Base-by-base conservation (phyloP, 768 basidiomycete genomes). In the Termitomyces eurrhizus region DNA sequence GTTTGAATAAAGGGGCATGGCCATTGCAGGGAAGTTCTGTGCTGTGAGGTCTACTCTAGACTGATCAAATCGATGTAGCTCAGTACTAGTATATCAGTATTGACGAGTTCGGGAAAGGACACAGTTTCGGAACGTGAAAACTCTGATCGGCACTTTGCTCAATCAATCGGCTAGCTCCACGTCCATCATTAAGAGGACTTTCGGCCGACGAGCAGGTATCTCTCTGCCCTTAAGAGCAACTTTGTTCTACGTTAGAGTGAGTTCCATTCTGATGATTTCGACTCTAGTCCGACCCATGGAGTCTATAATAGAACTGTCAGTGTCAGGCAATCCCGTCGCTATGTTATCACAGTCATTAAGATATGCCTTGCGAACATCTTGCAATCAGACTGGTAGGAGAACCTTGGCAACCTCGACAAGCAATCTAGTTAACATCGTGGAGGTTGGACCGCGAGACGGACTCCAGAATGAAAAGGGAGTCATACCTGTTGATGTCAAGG, bases 381-480 rank as follows among this genome's bases (percentile, higher is more conserved):
- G 57, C 18, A 32, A 21, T 11, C 56, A 79, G 65, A 85, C 80
- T 49, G 56, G 35, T 18, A 49, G 35, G 21, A 57, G 68, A 56
- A 49, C 60, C 6, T 72, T 73, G 21, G 65, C 63, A 1, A 54
- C 73, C 4, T 57, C 64, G 7, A 39, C 67, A 12, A 68, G 65
- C 55, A 78, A 79, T 61, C 32, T 75, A 1, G 81, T 88, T 51
- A 84, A 79, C 56, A 89, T 97, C 49, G 89, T 98, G 48, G 95
- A 96, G 73, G 93, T 96, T 4, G 91, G 92, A 1, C 92, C 94
- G 1, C 79, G 95, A 33, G 95, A 98, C 73, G 95, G 95, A 1
- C 79, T 98, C 12, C 94, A 96, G 76, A 96, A 96, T 67, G 91
- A 97, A 68, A 86, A 87, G 64, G 79, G 81, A 0, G 75, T 86